Percentiles rank a stretch among this genome's conserved stretches.
phyloP scores from a whole-genome alignment of 768 basidiomycete genomes.

The Panellus pusillus region DNA sequence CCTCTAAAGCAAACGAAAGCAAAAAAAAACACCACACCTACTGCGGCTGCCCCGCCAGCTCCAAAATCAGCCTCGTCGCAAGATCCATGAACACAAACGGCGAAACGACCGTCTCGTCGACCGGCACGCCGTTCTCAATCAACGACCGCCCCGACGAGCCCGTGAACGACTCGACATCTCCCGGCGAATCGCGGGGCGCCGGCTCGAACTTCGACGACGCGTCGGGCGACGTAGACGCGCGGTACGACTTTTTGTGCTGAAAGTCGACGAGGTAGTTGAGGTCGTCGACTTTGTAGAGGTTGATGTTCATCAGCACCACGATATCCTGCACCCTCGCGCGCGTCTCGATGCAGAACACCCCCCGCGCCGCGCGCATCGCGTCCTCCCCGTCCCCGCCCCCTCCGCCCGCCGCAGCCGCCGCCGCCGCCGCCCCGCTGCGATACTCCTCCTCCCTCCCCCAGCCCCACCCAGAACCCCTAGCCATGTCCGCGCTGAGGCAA shows the following conservation, averaged over 20 bases:
- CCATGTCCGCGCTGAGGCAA: no score
- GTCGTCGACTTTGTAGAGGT: slow-evolving; percentile 94
- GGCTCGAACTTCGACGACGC: slow-evolving; percentile 77
- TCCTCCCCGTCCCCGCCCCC: slow-evolving; percentile 64
- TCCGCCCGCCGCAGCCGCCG: no score
- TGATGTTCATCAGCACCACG: slow-evolving; percentile 97
- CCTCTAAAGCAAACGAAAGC: no score
- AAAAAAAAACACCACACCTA: no score
- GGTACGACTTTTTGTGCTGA: slow-evolving; percentile 94
- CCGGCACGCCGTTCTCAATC: slow-evolving; percentile 45
- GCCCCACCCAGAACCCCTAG: slow-evolving; percentile 66
- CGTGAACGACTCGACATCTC: slow-evolving; percentile 35
- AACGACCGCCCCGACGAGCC: slow-evolving; percentile 47
- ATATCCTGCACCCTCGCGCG: slow-evolving; percentile 87
- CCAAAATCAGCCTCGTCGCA: slow-evolving; percentile 89
- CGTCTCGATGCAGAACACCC: slow-evolving; percentile 93
- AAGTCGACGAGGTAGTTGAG: slow-evolving; percentile 98
- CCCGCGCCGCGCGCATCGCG: slow-evolving; percentile 67
- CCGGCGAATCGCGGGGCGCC: slow-evolving; percentile 48
- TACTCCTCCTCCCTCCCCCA: slow-evolving; percentile 32
- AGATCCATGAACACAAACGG: slow-evolving; percentile 98
- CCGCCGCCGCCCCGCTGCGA: no score
- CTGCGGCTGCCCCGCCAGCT: slow-evolving; percentile 65
- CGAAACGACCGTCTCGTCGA: slow-evolving; percentile 68
- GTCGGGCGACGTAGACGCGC: slow-evolving; percentile 63